phyloP scores from a whole-genome alignment of 345 rosid species.

The Dipteronia sinensis region DNA sequence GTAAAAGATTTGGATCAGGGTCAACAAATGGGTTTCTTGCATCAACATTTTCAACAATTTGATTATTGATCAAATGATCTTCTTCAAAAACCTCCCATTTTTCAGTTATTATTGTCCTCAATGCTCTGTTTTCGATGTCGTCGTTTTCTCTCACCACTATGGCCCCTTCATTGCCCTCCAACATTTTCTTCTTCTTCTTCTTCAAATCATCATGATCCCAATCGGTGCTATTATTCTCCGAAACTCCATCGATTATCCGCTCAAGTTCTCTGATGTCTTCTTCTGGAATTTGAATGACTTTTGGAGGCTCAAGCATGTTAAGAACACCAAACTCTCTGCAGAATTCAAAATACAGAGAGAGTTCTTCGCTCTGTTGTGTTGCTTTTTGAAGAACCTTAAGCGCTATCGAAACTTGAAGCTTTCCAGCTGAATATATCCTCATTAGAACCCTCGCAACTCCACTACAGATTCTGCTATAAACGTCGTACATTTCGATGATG shows the following conservation, averaged over 20 bases:
- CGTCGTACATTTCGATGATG: slow-evolving; percentile 56
- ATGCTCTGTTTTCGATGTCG: neutral
- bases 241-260: slow-evolving; percentile 35
- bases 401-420: slow-evolving; percentile 51
- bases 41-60: neutral
- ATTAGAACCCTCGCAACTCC: slow-evolving; percentile 48
- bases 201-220: neutral
- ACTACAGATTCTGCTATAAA: slow-evolving; percentile 61
- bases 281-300: slow-evolving; percentile 44
- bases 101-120: slow-evolving; percentile 52
- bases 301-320: slow-evolving; percentile 54
- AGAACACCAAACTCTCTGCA: slow-evolving; percentile 52
- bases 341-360: slow-evolving; percentile 48
- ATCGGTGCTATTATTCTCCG: slow-evolving; percentile 10
- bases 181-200: neutral
- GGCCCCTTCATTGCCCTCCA: slow-evolving; percentile 24
- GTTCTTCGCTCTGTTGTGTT: slow-evolving; percentile 45
- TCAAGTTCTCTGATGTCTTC: slow-evolving; percentile 51
- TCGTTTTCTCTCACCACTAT: neutral
- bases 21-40: slow-evolving; percentile 16
- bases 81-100: slow-evolving; percentile 71
- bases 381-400: slow-evolving; percentile 56
- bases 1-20: slow-evolving; percentile 7
- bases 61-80: slow-evolving; percentile 7
- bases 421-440: slow-evolving; percentile 39